Evolutionary conservation across 2,329 filamentous ascomycete genomes (phyloP).

Genomic region (Pezizomycotina sp.): DNA sequence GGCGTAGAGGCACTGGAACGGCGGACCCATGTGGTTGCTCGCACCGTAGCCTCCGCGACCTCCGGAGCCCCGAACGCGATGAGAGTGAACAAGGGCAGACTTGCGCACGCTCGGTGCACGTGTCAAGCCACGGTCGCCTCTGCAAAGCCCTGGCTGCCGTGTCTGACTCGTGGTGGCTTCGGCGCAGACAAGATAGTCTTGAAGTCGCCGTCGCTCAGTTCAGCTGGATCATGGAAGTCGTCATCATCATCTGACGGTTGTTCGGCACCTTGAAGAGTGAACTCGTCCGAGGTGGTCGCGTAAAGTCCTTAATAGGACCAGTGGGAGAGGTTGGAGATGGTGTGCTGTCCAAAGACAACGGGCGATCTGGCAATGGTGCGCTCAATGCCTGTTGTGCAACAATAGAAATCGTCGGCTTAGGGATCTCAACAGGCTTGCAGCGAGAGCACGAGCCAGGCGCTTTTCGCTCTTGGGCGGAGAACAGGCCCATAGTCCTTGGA

Average conservation of each 20-base stretch:
- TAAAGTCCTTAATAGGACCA: conserved; percentile 14
- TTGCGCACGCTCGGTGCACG: conserved; percentile 11
- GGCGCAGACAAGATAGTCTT: conserved; percentile 49
- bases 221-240: conserved; percentile 41
- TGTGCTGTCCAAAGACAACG: no score
- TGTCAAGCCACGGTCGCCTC: conserved; percentile 7
- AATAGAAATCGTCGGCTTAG: no score
- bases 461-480: no score
- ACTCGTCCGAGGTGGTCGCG: conserved; percentile 14
- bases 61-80: conserved; percentile 14
- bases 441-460: no score
- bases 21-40: conserved; percentile 37
- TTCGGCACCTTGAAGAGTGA: conserved; percentile 15
- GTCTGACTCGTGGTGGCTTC: conserved; percentile 34
- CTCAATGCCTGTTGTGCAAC: no score
- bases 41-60: conserved; percentile 19
- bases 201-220: conserved; percentile 51
- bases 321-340: conserved; percentile 6
- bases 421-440: no score
- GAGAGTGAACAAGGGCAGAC: conserved; percentile 11
- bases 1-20: conserved; percentile 78
- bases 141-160: conserved; percentile 14
- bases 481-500: no score
- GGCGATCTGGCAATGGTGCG: no score
- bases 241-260: conserved; percentile 43